phyloP scores from a whole-genome alignment of 139 green algal species.

The Ettlia oleoabundans region DNA sequence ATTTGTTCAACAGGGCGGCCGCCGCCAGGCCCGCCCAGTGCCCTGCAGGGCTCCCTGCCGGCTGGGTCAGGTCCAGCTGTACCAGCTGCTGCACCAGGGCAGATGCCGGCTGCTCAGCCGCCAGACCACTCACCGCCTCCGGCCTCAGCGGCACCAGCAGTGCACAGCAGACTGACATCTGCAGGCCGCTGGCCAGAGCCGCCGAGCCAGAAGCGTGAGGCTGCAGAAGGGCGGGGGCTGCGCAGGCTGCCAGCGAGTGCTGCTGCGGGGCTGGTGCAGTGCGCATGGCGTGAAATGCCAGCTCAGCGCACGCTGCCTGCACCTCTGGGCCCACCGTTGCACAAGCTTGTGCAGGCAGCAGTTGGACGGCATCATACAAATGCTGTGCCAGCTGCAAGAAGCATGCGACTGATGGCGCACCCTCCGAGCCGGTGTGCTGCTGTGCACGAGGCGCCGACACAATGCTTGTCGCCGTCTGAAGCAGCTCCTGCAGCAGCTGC shows the following conservation, averaged over 20 bases:
- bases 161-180: background rate
- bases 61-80: background rate
- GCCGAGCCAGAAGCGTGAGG: background rate
- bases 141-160: conserved; percentile 7
- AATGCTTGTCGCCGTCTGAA: background rate
- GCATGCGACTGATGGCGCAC: background rate
- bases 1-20: conserved; percentile 38
- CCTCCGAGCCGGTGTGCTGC: background rate
- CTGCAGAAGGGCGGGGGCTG: background rate
- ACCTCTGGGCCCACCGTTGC: background rate
- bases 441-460: background rate
- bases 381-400: conserved; percentile 8
- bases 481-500: conserved; percentile 24
- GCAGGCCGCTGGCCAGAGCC: background rate
- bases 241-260: background rate
- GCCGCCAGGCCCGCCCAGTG: conserved; percentile 1
- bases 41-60: background rate
- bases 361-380: conserved; percentile 5
- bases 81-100: background rate
- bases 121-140: background rate
- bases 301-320: background rate
- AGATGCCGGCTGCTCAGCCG: background rate
- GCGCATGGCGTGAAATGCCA: conserved; percentile 7
- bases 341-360: background rate
- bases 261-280: background rate